Evolutionary conservation across 2,329 filamentous ascomycete genomes (phyloP).

Genomic region (Exophiala oligosperma): DNA sequence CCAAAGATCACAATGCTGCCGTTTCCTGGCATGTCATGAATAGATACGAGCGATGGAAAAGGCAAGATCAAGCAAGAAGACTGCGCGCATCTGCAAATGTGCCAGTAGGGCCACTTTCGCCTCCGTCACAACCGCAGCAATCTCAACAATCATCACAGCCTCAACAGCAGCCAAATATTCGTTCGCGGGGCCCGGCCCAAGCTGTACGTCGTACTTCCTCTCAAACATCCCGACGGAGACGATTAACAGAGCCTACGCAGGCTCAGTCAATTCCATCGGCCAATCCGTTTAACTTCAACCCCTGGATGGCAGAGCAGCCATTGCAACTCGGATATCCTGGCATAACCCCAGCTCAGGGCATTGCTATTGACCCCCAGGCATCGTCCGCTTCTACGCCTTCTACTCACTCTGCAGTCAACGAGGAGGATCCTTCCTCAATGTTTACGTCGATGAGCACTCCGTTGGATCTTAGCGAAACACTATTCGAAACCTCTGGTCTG

Average conservation of each 20-base stretch:
- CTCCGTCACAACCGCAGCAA: constrained; percentile 7
- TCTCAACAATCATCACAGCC: background rate
- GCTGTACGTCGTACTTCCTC: constrained; percentile 19
- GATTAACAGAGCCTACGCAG: constrained; percentile 12
- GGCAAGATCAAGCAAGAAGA: constrained; percentile 27
- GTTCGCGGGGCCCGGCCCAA: constrained; percentile 6
- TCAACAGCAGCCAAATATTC: background rate
- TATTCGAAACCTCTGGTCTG: constrained; percentile 7
- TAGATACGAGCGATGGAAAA: constrained; percentile 29
- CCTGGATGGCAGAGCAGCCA: constrained; percentile 21
- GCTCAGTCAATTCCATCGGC: constrained; percentile 4
- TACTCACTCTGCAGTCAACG: constrained; percentile 17
- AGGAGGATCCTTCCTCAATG: constrained; percentile 16
- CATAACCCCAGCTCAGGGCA: constrained; percentile 10
- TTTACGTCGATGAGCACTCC: constrained; percentile 7
- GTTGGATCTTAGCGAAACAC: constrained; percentile 7
- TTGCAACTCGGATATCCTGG: constrained; percentile 24
- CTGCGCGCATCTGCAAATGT: constrained; percentile 25
- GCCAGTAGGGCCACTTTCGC: constrained; percentile 20
- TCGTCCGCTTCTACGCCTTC: constrained; percentile 17
- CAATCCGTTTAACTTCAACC: constrained; percentile 21
- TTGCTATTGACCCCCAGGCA: constrained; percentile 9
- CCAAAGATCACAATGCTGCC: constrained; percentile 29
- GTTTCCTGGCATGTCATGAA: constrained; percentile 31
- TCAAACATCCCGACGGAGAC: constrained; percentile 6